Percentiles rank a stretch among this genome's conserved stretches.
Conservation (phyloP, 192 early-diverging fungal species). For the Coemansia sp. region DNA sequence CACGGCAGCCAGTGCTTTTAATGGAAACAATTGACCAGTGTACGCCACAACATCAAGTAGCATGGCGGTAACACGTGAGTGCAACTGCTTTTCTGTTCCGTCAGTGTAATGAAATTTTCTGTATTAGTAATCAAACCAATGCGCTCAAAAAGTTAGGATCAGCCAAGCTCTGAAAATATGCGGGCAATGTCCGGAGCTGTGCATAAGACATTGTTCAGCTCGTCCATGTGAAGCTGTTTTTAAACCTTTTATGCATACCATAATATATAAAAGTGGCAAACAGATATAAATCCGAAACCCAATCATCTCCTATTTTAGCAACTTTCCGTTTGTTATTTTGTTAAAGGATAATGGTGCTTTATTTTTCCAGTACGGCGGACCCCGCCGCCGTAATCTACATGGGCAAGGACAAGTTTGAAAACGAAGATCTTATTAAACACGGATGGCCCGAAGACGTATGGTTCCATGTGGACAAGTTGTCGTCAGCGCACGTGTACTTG, state of each 20-base stretch:
- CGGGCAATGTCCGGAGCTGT: too few species aligned
- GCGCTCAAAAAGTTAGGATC: too few species aligned
- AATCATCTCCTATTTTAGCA: too few species aligned
- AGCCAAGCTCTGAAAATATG: too few species aligned
- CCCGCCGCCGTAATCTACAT: slow-evolving; percentile 87
- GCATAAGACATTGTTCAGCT: too few species aligned
- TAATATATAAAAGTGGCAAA: too few species aligned
- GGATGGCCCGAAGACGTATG: slow-evolving; percentile 91
- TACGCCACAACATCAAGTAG: background rate
- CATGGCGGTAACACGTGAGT: background rate
- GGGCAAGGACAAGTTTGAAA: slow-evolving; percentile 99
- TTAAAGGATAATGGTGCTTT: slow-evolving; percentile 63
- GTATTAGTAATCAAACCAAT: too few species aligned
- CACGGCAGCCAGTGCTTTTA: background rate
- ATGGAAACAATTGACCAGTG: background rate
- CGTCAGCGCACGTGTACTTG: slow-evolving; percentile 96
- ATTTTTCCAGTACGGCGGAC: slow-evolving; percentile 68
- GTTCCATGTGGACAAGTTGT: slow-evolving; percentile 98
- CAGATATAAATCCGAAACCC: too few species aligned
- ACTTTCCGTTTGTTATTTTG: background rate
- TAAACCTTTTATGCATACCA: too few species aligned
- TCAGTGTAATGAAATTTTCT: too few species aligned
- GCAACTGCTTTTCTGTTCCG: background rate
- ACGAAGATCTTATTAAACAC: slow-evolving; percentile 93
- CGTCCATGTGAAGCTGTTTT: too few species aligned